These are phyloP conservation scores for Ogataea saltuana DNA, from an alignment of 805 yeast species.

Conservation along the genomic window DNA sequence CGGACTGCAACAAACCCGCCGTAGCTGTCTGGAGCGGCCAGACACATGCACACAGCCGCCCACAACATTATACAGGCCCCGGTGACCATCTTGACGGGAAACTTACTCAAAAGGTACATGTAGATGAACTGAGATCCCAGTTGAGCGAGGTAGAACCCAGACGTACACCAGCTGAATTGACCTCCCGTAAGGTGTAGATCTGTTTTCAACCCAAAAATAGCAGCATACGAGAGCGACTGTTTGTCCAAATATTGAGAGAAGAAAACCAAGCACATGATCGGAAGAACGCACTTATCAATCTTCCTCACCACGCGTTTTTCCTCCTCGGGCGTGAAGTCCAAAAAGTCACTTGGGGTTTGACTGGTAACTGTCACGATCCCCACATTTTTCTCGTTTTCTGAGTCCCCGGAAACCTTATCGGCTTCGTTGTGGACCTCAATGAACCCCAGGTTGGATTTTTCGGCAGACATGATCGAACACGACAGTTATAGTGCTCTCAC, in stretches of 20 bases:
- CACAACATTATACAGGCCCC: constrained; percentile 52
- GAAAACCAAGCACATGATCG: constrained; percentile 31
- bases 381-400: background rate
- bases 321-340: constrained; percentile 24
- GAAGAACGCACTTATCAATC: constrained; percentile 40
- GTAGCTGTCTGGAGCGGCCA: constrained; percentile 43
- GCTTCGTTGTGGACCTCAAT: background rate
- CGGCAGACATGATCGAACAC: no score
- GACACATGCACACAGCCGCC: constrained; percentile 59
- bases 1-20: constrained; percentile 49
- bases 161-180: constrained; percentile 35
- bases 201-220: constrained; percentile 53
- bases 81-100: constrained; percentile 55
- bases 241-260: constrained; percentile 25
- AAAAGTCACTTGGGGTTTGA: constrained; percentile 7
- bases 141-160: constrained; percentile 41
- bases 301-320: constrained; percentile 38
- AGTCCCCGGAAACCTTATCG: background rate
- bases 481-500: no score
- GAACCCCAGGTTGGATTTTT: background rate
- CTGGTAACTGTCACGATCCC: constrained; percentile 1
- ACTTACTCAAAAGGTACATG: constrained; percentile 50
- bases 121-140: constrained; percentile 53
- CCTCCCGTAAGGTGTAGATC: constrained; percentile 51
- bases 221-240: constrained; percentile 38